Evolutionary conservation across 805 yeast species (phyloP).

Genomic region (Citeromyces matritensis): DNA sequence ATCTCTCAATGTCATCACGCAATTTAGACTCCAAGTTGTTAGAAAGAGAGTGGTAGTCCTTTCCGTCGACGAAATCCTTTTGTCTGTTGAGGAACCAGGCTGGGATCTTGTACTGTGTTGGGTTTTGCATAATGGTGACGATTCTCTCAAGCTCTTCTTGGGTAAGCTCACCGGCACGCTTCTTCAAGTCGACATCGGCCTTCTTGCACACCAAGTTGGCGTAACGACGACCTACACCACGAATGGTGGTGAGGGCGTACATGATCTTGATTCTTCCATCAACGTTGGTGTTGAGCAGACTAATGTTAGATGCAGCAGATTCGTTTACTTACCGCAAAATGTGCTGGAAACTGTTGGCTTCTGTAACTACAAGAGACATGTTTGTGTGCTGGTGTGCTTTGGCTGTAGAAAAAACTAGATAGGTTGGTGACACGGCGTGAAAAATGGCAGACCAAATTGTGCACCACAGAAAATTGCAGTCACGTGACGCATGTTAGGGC

Average conservation of each 20-base stretch:
- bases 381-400: too few species aligned
- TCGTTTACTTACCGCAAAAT: constrained; percentile 82
- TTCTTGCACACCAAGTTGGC: constrained; percentile 99
- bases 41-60: constrained; percentile 97
- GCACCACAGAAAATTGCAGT: too few species aligned
- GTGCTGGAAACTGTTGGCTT: constrained; percentile 99
- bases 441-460: too few species aligned
- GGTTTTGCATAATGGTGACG: constrained; percentile 99
- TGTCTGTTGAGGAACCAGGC: constrained; percentile 99
- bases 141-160: constrained; percentile 99
- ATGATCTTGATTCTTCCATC: constrained; percentile 99
- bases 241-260: constrained; percentile 99
- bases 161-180: constrained; percentile 99
- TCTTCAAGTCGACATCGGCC: constrained; percentile 96
- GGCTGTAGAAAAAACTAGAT: too few species aligned
- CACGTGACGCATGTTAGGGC: too few species aligned
- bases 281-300: constrained; percentile 99
- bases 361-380: constrained; percentile 97
- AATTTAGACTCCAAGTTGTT: constrained; percentile 98
- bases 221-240: constrained; percentile 99
- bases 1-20: constrained; percentile 99
- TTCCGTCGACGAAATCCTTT: constrained; percentile 96
- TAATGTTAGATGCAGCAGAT: constrained; percentile 14
- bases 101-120: constrained; percentile 98
- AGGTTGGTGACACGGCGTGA: too few species aligned